phyloP scores from a whole-genome alignment of 1,139 yeast species.

The Casaregolazyma lundiana region DNA sequence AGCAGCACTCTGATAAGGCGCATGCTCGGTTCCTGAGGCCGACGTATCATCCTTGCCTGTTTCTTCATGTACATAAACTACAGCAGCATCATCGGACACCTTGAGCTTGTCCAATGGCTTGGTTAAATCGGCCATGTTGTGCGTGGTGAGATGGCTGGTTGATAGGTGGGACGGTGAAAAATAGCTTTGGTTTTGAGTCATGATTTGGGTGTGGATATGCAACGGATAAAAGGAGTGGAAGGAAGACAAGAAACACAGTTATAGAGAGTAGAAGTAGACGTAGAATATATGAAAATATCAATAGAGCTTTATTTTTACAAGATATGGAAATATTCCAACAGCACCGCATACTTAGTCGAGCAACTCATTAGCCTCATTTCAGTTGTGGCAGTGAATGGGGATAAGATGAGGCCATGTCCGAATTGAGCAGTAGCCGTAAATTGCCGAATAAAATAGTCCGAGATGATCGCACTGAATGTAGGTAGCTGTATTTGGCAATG shows the following conservation, averaged over 20 bases:
- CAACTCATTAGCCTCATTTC: no score
- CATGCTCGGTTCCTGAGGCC: constrained; percentile 53
- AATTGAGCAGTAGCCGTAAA: no score
- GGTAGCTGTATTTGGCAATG: no score
- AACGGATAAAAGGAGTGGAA: neutral
- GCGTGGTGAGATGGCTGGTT: neutral
- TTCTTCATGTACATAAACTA: constrained; percentile 63
- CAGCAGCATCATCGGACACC: constrained; percentile 12
- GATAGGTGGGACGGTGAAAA: neutral
- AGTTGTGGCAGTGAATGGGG: neutral
- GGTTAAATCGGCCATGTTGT: constrained; percentile 9
- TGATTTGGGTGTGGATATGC: constrained; percentile 1
- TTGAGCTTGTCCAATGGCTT: constrained; percentile 8
- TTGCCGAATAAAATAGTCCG: no score
- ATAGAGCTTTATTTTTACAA: no score
- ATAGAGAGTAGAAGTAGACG: no score
- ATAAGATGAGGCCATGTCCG: no score
- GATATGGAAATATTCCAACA: no score
- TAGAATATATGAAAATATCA: no score
- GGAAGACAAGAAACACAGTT: no score
- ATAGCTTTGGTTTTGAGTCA: neutral
- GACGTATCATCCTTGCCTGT: constrained; percentile 60
- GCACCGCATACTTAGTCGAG: no score
- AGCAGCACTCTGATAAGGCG: constrained; percentile 80
- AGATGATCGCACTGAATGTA: no score